Evolutionary conservation across 1,284 basidiomycete genomes (phyloP), one percentile per base, ranked within the genome.

Genomic region (Cutaneotrichosporon cavernicola): DNA sequence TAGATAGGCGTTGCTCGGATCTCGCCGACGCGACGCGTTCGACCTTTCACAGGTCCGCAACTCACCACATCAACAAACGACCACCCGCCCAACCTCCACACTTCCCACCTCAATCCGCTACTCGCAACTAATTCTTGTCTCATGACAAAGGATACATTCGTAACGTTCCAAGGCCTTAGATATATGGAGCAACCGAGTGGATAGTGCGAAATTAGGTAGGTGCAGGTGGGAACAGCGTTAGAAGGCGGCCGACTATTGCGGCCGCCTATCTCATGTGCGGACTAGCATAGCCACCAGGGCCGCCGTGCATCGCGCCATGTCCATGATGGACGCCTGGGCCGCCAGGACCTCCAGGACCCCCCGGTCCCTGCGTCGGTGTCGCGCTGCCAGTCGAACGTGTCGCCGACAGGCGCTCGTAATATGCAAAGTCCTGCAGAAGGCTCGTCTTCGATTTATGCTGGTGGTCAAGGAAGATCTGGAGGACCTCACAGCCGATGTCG

Each of bases 401-500:
- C 50, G 64, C 64, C 32, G 64, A 65, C 38, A 65, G 59, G 6
- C 66, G 61, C 85, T 95, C 92, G 73, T 96, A 95, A 78, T 91
- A 96, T 5, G 90, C 90, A 77, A 92, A 95, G 78, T 96, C 94
- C 79, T 97, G 94, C 31, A 97, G 83, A 34, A 97, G 83, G 10
- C 91, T 93, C 1, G 94, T 97, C 74, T 92, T 86, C 8, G 91
- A 89, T 62, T 77, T 78, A 55, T 73, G 77, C 21, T 91, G 91
- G 78, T 94, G 92, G 4, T 89, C 89, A 70, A 91, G 87, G 84
- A 97, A 95, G 73, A 97, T 97, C 64, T 90, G 87, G 40, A 97
- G 85, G 86, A 97, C 95, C 77, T 97, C 94, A 77, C 91, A 89
- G 2, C 94, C 95, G 40, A 92, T 92, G 71, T 97, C 94, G 52